Percentiles rank a stretch among this genome's conserved stretches.
Evolutionary conservation across 2,329 filamentous ascomycete genomes (phyloP).

Genomic region (Trichoderma guizhouense): DNA sequence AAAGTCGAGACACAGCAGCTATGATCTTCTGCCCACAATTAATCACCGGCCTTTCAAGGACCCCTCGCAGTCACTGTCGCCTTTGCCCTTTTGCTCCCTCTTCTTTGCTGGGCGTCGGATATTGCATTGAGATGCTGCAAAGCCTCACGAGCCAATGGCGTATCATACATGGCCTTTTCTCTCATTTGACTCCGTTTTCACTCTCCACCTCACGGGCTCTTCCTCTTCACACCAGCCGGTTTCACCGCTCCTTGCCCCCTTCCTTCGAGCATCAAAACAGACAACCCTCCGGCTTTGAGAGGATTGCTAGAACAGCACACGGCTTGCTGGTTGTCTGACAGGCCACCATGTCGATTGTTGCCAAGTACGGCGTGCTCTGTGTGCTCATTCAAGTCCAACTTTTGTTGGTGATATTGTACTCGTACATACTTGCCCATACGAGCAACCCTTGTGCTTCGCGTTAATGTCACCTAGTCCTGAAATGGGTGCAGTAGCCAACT

Average conservation of each 20-base stretch:
- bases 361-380: background rate
- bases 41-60: background rate
- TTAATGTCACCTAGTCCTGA: constrained; percentile 1
- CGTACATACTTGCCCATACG: background rate
- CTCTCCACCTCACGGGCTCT: background rate
- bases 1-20: constrained; percentile 3
- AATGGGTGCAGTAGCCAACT: background rate
- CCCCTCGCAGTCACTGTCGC: background rate
- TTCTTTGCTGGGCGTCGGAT: background rate
- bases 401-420: background rate
- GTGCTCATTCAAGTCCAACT: background rate
- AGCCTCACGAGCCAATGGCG: constrained; percentile 6
- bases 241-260: constrained; percentile 18
- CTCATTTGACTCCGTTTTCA: background rate
- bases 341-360: constrained; percentile 8
- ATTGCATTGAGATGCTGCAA: background rate
- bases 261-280: background rate
- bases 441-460: background rate
- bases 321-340: background rate
- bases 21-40: constrained; percentile 1
- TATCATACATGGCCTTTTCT: background rate
- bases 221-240: background rate
- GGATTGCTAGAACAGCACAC: background rate
- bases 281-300: background rate
- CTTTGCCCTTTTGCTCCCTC: background rate